phyloP scores from a whole-genome alignment of 208 protist genomes.

The Leptomonas pyrrhocoris region DNA sequence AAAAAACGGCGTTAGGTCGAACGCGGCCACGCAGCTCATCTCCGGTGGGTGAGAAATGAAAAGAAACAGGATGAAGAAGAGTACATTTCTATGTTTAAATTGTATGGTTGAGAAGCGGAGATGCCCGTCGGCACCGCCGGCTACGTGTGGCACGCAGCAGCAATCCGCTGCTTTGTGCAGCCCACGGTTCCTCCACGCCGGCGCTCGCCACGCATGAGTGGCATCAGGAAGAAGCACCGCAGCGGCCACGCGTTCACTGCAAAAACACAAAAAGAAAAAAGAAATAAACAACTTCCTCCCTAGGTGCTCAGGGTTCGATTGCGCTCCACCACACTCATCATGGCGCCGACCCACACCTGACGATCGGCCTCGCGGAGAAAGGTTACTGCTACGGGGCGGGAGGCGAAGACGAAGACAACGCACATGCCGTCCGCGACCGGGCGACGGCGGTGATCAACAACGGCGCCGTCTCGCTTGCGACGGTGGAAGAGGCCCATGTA shows the following conservation, averaged over 20 bases:
- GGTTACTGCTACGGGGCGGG: slow-evolving; percentile 50
- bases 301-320: slow-evolving; percentile 43
- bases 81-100: slow-evolving; percentile 13
- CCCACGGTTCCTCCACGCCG: too few relatives aligned
- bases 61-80: slow-evolving; percentile 26
- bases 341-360: slow-evolving; percentile 65
- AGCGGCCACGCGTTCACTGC: too few relatives aligned
- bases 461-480: not conserved
- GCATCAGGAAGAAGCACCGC: too few relatives aligned
- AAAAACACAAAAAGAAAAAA: too few relatives aligned
- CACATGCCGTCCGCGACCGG: slow-evolving; percentile 53
- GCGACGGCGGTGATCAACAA: slow-evolving; percentile 47
- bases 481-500: slow-evolving; percentile 25
- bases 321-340: slow-evolving; percentile 76
- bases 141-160: too few relatives aligned
- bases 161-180: too few relatives aligned
- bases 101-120: too few relatives aligned
- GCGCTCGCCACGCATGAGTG: too few relatives aligned
- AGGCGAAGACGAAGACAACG: slow-evolving; percentile 57
- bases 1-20: not conserved
- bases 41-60: slow-evolving; percentile 4
- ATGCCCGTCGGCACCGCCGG: too few relatives aligned
- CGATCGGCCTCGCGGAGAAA: slow-evolving; percentile 66
- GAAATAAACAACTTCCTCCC: too few relatives aligned
- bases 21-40: too few relatives aligned